phyloP scores from a whole-genome alignment of 164 flowering plant genomes.

The Stephania cephalantha region DNA sequence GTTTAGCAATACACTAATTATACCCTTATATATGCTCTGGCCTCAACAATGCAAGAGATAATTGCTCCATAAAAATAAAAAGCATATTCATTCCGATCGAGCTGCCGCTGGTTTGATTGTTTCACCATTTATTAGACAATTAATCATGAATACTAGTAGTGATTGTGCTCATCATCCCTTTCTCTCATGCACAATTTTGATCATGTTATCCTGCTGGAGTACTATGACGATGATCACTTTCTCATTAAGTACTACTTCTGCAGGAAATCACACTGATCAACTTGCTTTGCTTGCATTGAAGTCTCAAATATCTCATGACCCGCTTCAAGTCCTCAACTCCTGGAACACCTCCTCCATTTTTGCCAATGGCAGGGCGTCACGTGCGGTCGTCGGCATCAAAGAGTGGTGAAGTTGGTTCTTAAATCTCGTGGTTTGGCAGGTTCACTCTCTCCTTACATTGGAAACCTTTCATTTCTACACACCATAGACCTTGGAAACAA shows the following conservation, averaged over 20 bases:
- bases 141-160: no score
- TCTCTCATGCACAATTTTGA: no score
- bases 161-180: no score
- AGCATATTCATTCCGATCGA: no score
- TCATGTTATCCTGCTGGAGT: no score
- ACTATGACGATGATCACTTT: no score
- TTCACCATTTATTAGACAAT: no score
- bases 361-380: slow-evolving; percentile 4
- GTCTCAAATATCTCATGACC: slow-evolving; percentile 2
- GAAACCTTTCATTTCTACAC: slow-evolving; percentile 17
- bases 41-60: no score
- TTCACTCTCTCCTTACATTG: slow-evolving; percentile 18
- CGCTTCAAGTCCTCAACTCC: slow-evolving; percentile 1
- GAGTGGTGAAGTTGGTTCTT: neutral
- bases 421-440: slow-evolving; percentile 12
- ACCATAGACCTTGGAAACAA: slow-evolving; percentile 15
- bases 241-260: neutral
- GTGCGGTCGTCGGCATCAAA: slow-evolving; percentile 2
- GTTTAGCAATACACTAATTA: no score
- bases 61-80: no score
- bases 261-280: neutral
- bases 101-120: no score
- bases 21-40: no score
- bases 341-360: slow-evolving; percentile 8
- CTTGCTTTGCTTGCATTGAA: slow-evolving; percentile 5